A percentile compares a stretch with the other conserved stretches of the same genome.
phyloP scores from a whole-genome alignment of 2,329 filamentous ascomycete species.

The Kalmusia sp. region DNA sequence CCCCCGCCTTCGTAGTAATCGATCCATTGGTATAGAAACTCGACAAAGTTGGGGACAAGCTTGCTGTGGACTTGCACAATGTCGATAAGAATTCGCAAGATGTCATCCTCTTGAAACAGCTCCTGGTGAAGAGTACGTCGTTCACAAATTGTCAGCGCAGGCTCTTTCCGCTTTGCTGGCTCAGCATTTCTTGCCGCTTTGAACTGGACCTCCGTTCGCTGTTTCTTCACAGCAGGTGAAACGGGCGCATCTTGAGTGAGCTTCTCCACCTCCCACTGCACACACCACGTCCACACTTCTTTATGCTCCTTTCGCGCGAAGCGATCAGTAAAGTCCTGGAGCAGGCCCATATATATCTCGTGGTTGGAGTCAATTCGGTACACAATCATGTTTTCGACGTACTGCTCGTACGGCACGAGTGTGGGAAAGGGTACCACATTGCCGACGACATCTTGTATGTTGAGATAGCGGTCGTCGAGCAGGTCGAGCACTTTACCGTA shows the following conservation, averaged over 20 bases:
- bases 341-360: constrained; percentile 30
- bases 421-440: constrained; percentile 37
- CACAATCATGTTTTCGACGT: constrained; percentile 27
- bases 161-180: constrained; percentile 6
- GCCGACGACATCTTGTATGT: constrained; percentile 39
- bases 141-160: constrained; percentile 22
- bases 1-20: constrained; percentile 42
- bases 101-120: constrained; percentile 35
- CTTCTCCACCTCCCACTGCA: constrained; percentile 39
- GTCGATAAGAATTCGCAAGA: constrained; percentile 38
- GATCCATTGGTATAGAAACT: constrained; percentile 43
- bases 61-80: constrained; percentile 36
- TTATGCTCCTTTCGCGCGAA: constrained; percentile 20
- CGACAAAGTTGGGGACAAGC: constrained; percentile 43
- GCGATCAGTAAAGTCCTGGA: constrained; percentile 39
- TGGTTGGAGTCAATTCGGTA: constrained; percentile 37
- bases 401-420: constrained; percentile 40
- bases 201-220: constrained; percentile 20
- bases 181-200: neutral
- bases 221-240: constrained; percentile 30
- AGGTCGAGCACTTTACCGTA: constrained; percentile 39
- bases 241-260: constrained; percentile 1
- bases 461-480: constrained; percentile 39
- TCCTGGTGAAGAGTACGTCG: constrained; percentile 28
- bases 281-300: constrained; percentile 42